Evolutionary conservation across 2,329 filamentous ascomycete genomes (phyloP), one percentile per base, ranked within the genome.

Genomic region (Botrytis byssoidea): DNA sequence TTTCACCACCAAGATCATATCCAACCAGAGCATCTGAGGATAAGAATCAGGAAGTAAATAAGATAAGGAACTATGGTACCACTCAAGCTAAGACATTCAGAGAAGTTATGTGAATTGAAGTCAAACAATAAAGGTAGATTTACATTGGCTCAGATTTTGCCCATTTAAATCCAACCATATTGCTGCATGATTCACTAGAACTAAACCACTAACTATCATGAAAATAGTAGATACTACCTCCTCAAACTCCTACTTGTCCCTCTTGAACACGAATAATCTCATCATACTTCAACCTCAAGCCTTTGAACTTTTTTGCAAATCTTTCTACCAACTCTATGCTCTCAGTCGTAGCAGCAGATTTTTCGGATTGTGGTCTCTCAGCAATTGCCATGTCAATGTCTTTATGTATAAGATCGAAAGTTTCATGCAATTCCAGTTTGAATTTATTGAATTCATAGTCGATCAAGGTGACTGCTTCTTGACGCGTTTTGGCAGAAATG

Each of bases 61-160:
- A n/a, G 3, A 16, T 7, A 16, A 3, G 1, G 1, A 14, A 3
- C 25, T 6, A 55, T 16, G 5, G 12, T 16, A 16, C 22, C 1
- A 14, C 25, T 16, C 5, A 55, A 6, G 25, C 12, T 55, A 55
- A 48, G 48, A 18, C 51, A 57, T 9, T 29, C 14, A 29, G 14
- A 9, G 18, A 57, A 16, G 14, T 2, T 32, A 3, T 57, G n/a
- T 29, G n/a, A 29, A 4, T 55, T 8, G 51, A 6, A 16, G 18
- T 3, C 2, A 29, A 29, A 55, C 5, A n/a, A 29, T 55, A 29
- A n/a, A 16, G 14, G 6, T 18, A 29, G 25, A 55, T 46, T 55
- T 18, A 16, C 5, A 7, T 29, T 29, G 12, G 5, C 4, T 55
- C 25, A 29, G 5, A 29, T n/a, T 29, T 55, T 6, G 25, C 7